phyloP scores from a whole-genome alignment of 2,329 filamentous ascomycete genomes.

The Xylariaceae sp. region DNA sequence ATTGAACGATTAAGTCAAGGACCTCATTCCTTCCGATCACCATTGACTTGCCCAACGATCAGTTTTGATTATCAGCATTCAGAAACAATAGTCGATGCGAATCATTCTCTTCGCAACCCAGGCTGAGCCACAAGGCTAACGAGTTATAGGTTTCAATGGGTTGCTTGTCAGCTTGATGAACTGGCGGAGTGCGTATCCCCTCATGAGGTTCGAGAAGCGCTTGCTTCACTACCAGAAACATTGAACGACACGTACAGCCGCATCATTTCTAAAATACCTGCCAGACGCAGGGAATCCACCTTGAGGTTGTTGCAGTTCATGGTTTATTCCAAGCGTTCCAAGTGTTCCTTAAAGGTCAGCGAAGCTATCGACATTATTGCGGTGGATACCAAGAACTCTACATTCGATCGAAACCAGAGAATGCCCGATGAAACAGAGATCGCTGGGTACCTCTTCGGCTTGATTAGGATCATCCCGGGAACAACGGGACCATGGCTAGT shows the following conservation, averaged over 20 bases:
- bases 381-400: neutral
- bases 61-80: no score
- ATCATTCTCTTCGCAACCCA: no score
- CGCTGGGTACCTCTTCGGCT: conserved; percentile 24
- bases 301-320: conserved; percentile 18
- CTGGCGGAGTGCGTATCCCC: neutral
- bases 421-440: conserved; percentile 26
- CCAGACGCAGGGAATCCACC: neutral
- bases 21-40: no score
- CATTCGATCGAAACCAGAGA: conserved; percentile 15
- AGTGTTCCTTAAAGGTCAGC: conserved; percentile 5
- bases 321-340: conserved; percentile 7
- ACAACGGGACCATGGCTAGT: conserved; percentile 6
- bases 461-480: conserved; percentile 19
- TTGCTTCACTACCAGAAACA: conserved; percentile 14
- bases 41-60: no score
- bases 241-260: conserved; percentile 20
- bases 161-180: conserved; percentile 9
- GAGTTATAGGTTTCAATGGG: conserved; percentile 17
- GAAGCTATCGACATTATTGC: conserved; percentile 13
- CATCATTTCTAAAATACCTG: conserved; percentile 12
- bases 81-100: no score
- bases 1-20: no score
- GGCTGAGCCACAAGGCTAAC: neutral
- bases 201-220: neutral